Base-by-base conservation (phyloP, 2,329 filamentous ascomycete genomes). In the Decorospora gaudefroyi region DNA sequence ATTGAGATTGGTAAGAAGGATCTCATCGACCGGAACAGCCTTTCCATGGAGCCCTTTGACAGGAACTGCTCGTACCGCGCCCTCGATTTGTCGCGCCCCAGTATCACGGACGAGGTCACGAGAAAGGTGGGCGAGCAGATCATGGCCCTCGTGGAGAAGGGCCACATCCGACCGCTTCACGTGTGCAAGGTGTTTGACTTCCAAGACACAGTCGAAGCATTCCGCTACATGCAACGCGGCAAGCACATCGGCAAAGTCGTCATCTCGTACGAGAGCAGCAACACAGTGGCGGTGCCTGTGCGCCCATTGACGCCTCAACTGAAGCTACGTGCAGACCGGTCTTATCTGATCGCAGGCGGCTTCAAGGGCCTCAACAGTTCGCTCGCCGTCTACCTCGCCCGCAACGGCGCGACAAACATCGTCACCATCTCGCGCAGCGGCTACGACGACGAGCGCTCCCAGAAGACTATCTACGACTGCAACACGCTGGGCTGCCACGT, bases 241-340 rank as follows among this genome's bases (percentile, higher is more conserved):
- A 62, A 61, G 9, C 71, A 74, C 35, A 64, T 68, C 2, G 73
- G 74, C 6, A 75, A 74, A 51, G 53, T 74, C 2, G 67, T 75
- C 9, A 47, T 75, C 10, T 40, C 55, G 6, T 37, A 49, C 30
- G 46, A 22, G 19, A 27, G 49, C 15, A 21, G 17, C 18, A 21
- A 11, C 7, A 18, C 11, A 11, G 31, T 21, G 15, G 10, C 18
- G 17, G 31, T 34, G 15, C 18, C 28, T 16, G 28, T 30, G n/a
- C 10, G 12, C 21, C 10, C 18, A 13, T 18, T 13, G 13, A 16
- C n/a, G 11, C 32, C 12, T 27, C 15, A 15, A 29, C 28, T 47
- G 4, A 12, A 29, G n/a, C 21, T 49, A 7, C 15, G 42, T 16
- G 17, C 8, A 3, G 33, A 49, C 6, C 13, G 13, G 10, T 47